Evolutionary conservation across 129 eudicot species (phyloP), one percentile per base, ranked within the genome.

Genomic region (Gnaphalium uliginosum): DNA sequence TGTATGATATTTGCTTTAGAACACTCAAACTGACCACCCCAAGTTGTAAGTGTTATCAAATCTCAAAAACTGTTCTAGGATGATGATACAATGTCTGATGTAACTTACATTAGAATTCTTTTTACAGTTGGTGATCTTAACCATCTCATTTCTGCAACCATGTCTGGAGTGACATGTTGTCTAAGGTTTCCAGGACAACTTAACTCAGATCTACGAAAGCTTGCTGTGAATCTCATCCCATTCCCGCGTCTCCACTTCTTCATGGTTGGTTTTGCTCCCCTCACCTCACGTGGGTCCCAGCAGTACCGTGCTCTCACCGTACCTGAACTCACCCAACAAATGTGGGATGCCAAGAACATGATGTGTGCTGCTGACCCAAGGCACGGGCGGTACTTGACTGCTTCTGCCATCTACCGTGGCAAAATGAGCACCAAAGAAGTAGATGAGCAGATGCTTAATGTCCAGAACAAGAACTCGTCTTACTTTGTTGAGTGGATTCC

Each of bases 301-400:
- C 89, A 84, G 46, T 87, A 87, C 85, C 88, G 92, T 19, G 81
- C 88, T 10, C 57, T 87, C 2, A 86, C 87, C 0, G 95, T 89
- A 9, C 95, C 95, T 0, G 95, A 89, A 66, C 91, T 89, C 10
- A 89, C 95, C 64, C 95, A 89, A 67, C 95, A 89, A 76, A 89
- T 89, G 95, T 89, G 95, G 95, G 95, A 89, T 18, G 73, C 95
- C 27, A 89, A 89, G 73, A 89, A 89, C 84, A 89, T 89, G 95
- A 89, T 89, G 95, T 89, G 95, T 13, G 95, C 95, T 2, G 95
- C 95, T 8, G 95, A 89, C 76, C 95, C 95, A 4, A 86, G 95
- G 2, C 95, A 89, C 21, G 95, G 95, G 0, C 85, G 95, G 0
- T 89, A 89, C 78, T 43, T 89, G 15, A 89, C 95, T 2, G 95